A percentile compares a stretch with the other conserved stretches of the same genome.
These are phyloP conservation scores for Puccinia triticina DNA, from an alignment of 1,284 basidiomycete genomes.

Conservation along the genomic window DNA sequence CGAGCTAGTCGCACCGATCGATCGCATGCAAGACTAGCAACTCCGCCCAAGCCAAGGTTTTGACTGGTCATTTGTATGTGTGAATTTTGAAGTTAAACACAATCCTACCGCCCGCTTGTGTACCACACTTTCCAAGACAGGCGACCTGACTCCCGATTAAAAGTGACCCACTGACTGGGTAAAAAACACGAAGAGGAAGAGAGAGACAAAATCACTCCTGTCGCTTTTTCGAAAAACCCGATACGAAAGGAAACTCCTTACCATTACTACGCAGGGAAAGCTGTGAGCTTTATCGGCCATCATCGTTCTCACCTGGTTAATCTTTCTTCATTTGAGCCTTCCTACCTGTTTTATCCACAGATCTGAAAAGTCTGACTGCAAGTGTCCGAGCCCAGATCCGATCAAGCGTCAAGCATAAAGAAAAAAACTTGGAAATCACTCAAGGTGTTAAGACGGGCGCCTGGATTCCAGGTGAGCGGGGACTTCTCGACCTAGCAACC, in stretches of 20 bases:
- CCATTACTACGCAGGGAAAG: neutral
- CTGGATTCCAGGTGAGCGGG: neutral
- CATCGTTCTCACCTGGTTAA: neutral
- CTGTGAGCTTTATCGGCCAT: neutral
- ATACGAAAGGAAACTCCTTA: neutral
- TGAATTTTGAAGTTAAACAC: neutral
- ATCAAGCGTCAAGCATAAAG: neutral
- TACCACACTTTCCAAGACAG: neutral
- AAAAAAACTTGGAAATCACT: neutral
- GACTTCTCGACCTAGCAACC: too few species aligned
- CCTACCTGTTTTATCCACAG: neutral
- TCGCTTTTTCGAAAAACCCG: neutral
- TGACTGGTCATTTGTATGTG: neutral
- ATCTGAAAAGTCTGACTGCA: neutral
- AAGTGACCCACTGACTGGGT: neutral
- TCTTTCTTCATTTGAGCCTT: neutral
- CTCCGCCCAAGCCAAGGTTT: neutral
- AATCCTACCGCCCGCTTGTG: neutral
- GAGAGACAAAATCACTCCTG: neutral
- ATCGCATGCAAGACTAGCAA: neutral
- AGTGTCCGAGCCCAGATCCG: neutral
- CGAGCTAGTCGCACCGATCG: neutral
- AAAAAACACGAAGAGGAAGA: neutral
- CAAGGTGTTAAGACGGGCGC: neutral
- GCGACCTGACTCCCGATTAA: slow-evolving; percentile 2